These are phyloP conservation scores for Verticillium nubilum DNA, from an alignment of 2,329 filamentous ascomycete species.

Conservation along the genomic window DNA sequence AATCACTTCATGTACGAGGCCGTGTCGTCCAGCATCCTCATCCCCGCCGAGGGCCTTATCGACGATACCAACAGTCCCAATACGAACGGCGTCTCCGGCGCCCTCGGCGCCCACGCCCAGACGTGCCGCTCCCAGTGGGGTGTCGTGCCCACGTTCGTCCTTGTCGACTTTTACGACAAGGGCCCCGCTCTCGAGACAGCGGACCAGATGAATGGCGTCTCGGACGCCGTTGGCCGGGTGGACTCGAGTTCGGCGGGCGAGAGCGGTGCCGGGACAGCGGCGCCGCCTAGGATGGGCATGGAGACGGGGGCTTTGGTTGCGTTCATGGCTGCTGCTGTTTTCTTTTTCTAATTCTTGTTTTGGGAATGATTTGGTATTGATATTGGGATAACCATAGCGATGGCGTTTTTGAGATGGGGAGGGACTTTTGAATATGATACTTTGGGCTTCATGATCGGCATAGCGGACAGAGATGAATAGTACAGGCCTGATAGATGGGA, in stretches of 20 bases:
- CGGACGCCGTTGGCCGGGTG: conserved; percentile 27
- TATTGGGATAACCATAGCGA: neutral
- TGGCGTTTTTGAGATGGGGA: neutral
- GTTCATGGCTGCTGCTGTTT: conserved; percentile 34
- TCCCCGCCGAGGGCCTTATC: conserved; percentile 57
- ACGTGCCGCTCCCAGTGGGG: conserved; percentile 54
- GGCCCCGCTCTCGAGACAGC: conserved; percentile 65
- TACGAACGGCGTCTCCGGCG: conserved; percentile 43
- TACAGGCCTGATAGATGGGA: no score
- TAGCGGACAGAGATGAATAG: neutral
- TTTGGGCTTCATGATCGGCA: neutral
- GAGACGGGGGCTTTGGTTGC: conserved; percentile 34
- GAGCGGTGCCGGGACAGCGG: conserved; percentile 12
- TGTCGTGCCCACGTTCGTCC: conserved; percentile 62
- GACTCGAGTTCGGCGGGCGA: conserved; percentile 11
- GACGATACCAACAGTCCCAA: conserved; percentile 59
- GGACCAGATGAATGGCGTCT: conserved; percentile 60
- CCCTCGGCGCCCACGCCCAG: conserved; percentile 46
- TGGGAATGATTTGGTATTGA: neutral
- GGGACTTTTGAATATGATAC: neutral
- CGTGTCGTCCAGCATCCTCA: conserved; percentile 47
- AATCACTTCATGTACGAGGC: conserved; percentile 74
- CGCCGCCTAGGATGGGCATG: conserved; percentile 13
- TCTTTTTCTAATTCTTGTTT: conserved; percentile 24
- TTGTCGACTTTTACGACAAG: conserved; percentile 76